Evolutionary conservation across 805 yeast genomes (phyloP).

Genomic region (Sporopachydermia quercuum): DNA sequence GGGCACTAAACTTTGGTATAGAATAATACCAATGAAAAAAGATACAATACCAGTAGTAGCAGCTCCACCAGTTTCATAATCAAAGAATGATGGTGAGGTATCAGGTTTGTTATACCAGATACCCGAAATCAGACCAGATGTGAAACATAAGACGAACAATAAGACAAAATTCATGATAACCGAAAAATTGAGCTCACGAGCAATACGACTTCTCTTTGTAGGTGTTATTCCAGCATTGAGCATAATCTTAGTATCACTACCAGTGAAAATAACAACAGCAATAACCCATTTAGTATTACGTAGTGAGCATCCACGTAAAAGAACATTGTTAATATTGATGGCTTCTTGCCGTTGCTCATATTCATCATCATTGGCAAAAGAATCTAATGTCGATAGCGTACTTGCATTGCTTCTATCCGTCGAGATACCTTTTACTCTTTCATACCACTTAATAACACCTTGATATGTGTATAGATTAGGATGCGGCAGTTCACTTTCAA

Average conservation of each 20-base stretch:
- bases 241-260: constrained; percentile 71
- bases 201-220: constrained; percentile 57
- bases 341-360: constrained; percentile 34
- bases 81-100: constrained; percentile 48
- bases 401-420: constrained; percentile 5
- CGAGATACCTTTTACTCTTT: no score
- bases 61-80: constrained; percentile 57
- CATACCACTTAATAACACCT: constrained; percentile 43
- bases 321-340: constrained; percentile 49
- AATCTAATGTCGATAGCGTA: no score
- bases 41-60: constrained; percentile 55
- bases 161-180: constrained; percentile 52
- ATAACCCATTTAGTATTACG: constrained; percentile 76
- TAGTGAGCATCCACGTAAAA: constrained; percentile 62
- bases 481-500: constrained; percentile 80
- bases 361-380: constrained; percentile 24
- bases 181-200: constrained; percentile 56
- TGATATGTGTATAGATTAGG: constrained; percentile 63
- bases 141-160: constrained; percentile 51
- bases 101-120: constrained; percentile 32
- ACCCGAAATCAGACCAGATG: constrained; percentile 60
- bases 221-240: constrained; percentile 70
- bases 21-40: constrained; percentile 61
- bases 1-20: constrained; percentile 71
- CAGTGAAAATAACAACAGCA: constrained; percentile 65